A percentile compares a stretch with the other conserved stretches of the same genome.
Conservation (phyloP, 2,329 filamentous ascomycete species). For the Nemania bipapillata region DNA sequence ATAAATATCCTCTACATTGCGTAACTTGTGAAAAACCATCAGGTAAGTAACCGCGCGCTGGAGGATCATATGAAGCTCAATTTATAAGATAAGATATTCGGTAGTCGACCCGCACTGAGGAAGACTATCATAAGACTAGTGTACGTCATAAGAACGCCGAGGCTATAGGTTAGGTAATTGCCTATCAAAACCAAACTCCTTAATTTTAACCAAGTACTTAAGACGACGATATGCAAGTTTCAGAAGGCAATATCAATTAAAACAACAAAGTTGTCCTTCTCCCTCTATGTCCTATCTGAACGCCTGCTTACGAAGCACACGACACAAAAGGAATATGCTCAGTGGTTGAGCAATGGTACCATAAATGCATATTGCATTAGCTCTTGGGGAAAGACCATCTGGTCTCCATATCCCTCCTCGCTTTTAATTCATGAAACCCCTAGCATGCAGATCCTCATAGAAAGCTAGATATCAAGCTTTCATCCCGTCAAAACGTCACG, state of each 20-base stretch:
- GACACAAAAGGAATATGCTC: slow-evolving; percentile 38
- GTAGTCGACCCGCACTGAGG: not conserved
- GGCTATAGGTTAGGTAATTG: no score
- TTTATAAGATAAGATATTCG: not conserved
- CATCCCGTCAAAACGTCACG: slow-evolving; percentile 46
- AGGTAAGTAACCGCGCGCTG: not conserved
- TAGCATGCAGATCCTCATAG: slow-evolving; percentile 40
- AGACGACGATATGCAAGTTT: not conserved
- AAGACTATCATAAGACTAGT: not conserved
- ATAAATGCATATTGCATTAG: slow-evolving; percentile 29
- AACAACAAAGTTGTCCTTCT: slow-evolving; percentile 43
- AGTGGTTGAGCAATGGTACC: slow-evolving; percentile 21
- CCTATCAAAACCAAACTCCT: not conserved
- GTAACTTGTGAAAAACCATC: not conserved
- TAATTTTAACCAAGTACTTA: not conserved
- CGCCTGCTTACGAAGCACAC: slow-evolving; percentile 49
- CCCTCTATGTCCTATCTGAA: slow-evolving; percentile 52
- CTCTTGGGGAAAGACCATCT: slow-evolving; percentile 25
- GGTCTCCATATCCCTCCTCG: slow-evolving; percentile 26
- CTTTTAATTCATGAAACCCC: slow-evolving; percentile 38
- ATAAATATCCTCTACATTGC: not conserved
- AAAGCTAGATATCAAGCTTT: slow-evolving; percentile 43
- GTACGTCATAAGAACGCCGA: no score
- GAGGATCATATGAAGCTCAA: no score
- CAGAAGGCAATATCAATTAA: slow-evolving; percentile 41